Evolutionary conservation across 805 yeast genomes (phyloP).

Genomic region (Wickerhamomyces queroliae): DNA sequence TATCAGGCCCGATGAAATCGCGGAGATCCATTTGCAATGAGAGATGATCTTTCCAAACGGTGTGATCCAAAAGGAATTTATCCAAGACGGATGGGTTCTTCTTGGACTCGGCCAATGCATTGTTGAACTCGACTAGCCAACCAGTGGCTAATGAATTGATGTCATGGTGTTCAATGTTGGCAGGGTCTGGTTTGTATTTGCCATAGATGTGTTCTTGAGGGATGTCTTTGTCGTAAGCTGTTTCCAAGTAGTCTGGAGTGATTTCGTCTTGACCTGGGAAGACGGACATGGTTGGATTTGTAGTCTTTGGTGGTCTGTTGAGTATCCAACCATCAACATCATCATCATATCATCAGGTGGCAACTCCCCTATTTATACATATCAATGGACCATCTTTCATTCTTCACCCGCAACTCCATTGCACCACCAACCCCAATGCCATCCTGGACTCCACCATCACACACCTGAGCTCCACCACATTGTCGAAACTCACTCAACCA

Average conservation of each 20-base stretch:
- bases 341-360: no score
- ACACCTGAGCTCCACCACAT: no score
- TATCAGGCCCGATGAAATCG: slow-evolving; percentile 25
- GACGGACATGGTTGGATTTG: slow-evolving; percentile 9
- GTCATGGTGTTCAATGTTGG: slow-evolving; percentile 20
- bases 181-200: slow-evolving; percentile 20
- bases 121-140: slow-evolving; percentile 27
- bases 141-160: slow-evolving; percentile 19
- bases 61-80: slow-evolving; percentile 22
- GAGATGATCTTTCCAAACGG: slow-evolving; percentile 34
- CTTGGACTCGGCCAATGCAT: slow-evolving; percentile 10
- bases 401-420: no score
- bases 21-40: slow-evolving; percentile 28
- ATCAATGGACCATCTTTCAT: no score
- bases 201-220: slow-evolving; percentile 25
- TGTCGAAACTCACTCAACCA: no score
- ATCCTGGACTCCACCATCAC: no score
- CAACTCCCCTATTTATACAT: no score
- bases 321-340: no score
- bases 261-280: slow-evolving; percentile 19
- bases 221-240: slow-evolving; percentile 20
- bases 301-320: no score
- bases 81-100: slow-evolving; percentile 14
- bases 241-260: slow-evolving; percentile 18
- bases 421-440: no score